Evolutionary conservation across 2,329 filamentous ascomycete species (phyloP).

Genomic region (Talaromyces verruculosus): DNA sequence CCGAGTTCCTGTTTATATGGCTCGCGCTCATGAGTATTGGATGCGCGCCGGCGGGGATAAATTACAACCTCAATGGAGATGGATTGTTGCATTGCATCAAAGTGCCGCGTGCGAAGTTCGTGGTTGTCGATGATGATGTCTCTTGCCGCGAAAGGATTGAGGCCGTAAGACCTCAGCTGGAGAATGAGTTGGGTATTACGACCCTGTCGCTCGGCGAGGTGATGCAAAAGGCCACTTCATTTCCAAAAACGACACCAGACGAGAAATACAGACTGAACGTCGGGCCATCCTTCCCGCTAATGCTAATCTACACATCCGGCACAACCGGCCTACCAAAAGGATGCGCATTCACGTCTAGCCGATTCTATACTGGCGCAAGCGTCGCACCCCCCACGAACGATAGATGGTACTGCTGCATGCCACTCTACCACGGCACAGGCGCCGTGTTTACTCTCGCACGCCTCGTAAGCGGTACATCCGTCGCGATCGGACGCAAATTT

Average conservation of each 20-base stretch:
- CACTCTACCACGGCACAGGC: conserved; percentile 73
- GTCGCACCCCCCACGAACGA: conserved; percentile 45
- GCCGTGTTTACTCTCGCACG: conserved; percentile 59
- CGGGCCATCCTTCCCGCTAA: conserved; percentile 56
- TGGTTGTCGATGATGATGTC: conserved; percentile 59
- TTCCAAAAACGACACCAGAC: conserved; percentile 53
- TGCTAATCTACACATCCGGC: conserved; percentile 72
- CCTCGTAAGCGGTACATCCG: conserved; percentile 52
- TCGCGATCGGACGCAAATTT: conserved; percentile 54
- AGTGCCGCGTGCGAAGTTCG: conserved; percentile 56
- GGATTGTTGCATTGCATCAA: conserved; percentile 65
- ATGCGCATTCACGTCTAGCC: conserved; percentile 58
- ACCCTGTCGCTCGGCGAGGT: conserved; percentile 49
- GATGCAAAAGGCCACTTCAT: conserved; percentile 39
- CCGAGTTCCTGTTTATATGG: conserved; percentile 67
- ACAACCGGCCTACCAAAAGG: conserved; percentile 76
- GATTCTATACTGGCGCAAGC: conserved; percentile 44
- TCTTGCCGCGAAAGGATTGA: conserved; percentile 59
- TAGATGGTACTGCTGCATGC: conserved; percentile 76
- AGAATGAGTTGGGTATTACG: conserved; percentile 58
- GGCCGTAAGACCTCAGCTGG: conserved; percentile 49
- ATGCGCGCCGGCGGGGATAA: conserved; percentile 68
- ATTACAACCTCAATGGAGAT: conserved; percentile 65
- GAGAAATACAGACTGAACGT: conserved; percentile 58
- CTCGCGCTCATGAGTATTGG: conserved; percentile 65